Conservation (phyloP, 192 early-diverging fungal genomes). For the Irineochytrium annulatum region DNA sequence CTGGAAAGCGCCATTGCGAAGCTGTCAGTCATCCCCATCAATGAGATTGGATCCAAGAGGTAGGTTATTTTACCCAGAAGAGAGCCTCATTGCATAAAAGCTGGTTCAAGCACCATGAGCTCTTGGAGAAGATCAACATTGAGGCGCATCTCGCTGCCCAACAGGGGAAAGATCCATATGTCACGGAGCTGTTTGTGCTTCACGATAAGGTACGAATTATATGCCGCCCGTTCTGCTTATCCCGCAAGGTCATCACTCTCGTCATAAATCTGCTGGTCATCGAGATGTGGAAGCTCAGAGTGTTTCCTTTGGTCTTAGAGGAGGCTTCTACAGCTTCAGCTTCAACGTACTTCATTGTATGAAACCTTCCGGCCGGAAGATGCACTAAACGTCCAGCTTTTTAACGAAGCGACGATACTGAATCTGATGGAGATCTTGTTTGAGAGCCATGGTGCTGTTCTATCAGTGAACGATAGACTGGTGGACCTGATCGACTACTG, state of each 20-base stretch:
- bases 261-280: constrained; percentile 40
- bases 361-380: background rate
- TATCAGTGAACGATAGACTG: constrained; percentile 29
- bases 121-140: constrained; percentile 44
- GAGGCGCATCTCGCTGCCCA: constrained; percentile 46
- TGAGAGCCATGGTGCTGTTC: constrained; percentile 26
- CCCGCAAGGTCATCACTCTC: constrained; percentile 9
- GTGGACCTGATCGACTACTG: constrained; percentile 45
- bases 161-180: constrained; percentile 39
- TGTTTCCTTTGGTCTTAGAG: constrained; percentile 34
- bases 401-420: constrained; percentile 49
- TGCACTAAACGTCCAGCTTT: constrained; percentile 28
- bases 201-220: constrained; percentile 33
- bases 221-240: background rate
- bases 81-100: background rate
- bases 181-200: constrained; percentile 36
- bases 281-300: constrained; percentile 40
- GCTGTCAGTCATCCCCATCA: too few species aligned
- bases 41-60: background rate
- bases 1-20: too few species aligned
- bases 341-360: constrained; percentile 43
- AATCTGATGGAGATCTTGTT: constrained; percentile 51
- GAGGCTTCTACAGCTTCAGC: constrained; percentile 22
- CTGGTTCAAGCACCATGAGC: constrained; percentile 47
- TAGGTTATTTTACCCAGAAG: background rate